A percentile compares a stretch with the other conserved stretches of the same genome.
phyloP scores from a whole-genome alignment of 1,284 basidiomycete species.

The Cutaneotrichosporon dermatis region DNA sequence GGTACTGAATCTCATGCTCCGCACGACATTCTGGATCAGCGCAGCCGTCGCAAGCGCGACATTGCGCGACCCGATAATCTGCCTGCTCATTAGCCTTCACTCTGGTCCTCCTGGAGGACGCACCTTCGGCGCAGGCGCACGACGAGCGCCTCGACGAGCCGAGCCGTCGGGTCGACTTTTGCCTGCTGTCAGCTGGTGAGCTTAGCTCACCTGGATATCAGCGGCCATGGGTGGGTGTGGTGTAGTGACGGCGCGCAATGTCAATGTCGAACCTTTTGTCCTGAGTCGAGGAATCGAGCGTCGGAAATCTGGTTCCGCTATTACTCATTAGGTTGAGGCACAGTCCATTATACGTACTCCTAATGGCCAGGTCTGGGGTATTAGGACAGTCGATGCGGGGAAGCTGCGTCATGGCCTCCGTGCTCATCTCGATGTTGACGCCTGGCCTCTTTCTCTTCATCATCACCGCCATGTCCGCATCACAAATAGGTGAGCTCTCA shows the following conservation, averaged over 20 bases:
- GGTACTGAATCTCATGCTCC: conserved; percentile 76
- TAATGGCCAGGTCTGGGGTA: no score
- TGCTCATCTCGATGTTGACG: background rate
- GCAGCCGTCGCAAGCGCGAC: conserved; percentile 85
- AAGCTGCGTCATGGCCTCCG: conserved; percentile 1
- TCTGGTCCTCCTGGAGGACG: conserved; percentile 31
- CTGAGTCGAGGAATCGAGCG: no score
- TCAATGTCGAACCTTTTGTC: no score
- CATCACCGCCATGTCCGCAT: conserved; percentile 2
- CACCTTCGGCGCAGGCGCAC: conserved; percentile 64
- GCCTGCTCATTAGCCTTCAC: conserved; percentile 50
- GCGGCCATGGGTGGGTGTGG: background rate
- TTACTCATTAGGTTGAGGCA: no score
- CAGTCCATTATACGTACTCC: no score
- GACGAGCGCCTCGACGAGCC: conserved; percentile 62
- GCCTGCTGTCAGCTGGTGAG: conserved; percentile 3
- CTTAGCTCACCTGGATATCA: conserved; percentile 2
- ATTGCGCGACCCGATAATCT: conserved; percentile 79
- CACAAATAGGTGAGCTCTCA: conserved; percentile 18
- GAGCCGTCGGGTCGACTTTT: conserved; percentile 28
- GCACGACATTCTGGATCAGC: conserved; percentile 80
- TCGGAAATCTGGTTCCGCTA: no score
- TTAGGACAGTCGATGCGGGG: no score
- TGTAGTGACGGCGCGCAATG: no score
- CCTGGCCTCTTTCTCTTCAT: background rate